phyloP scores from a whole-genome alignment of 768 basidiomycete species.

The Suillus subalutaceus region DNA sequence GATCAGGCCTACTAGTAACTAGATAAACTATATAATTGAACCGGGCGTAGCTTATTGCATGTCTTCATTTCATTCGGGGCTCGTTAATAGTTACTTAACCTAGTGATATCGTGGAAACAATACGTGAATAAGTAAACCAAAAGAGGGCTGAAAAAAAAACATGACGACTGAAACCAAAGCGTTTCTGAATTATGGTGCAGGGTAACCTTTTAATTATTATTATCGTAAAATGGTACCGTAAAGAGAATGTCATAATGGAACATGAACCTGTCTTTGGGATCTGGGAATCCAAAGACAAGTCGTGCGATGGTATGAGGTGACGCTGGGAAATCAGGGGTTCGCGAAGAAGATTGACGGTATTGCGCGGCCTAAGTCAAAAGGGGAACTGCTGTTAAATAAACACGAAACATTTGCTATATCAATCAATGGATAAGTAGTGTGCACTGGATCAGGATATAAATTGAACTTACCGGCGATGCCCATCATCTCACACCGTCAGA shows the following conservation, averaged over 20 bases:
- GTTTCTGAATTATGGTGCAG: neutral
- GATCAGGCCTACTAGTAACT: slow-evolving; percentile 5
- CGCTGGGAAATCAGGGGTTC: slow-evolving; percentile 7
- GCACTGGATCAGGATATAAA: neutral
- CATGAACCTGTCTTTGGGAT: slow-evolving; percentile 1
- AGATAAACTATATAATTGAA: slow-evolving; percentile 7
- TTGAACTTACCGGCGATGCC: neutral
- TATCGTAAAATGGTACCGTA: slow-evolving; percentile 2
- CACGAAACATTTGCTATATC: slow-evolving; percentile 7
- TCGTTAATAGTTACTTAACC: slow-evolving; percentile 8
- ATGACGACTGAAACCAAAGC: neutral
- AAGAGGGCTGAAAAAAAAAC: neutral
- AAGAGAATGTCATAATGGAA: neutral
- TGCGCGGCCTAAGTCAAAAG: neutral
- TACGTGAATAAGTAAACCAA: neutral
- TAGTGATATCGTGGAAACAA: slow-evolving; percentile 5
- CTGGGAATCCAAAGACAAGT: slow-evolving; percentile 4
- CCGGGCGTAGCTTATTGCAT: slow-evolving; percentile 5
- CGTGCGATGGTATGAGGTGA: slow-evolving; percentile 7
- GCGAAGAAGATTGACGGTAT: neutral
- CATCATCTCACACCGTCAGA: neutral
- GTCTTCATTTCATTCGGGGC: slow-evolving; percentile 6
- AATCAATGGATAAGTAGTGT: neutral
- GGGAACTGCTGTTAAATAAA: neutral
- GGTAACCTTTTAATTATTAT: slow-evolving; percentile 2